Conservation (phyloP, 169 alveolate species). For the Fabrea salina region DNA sequence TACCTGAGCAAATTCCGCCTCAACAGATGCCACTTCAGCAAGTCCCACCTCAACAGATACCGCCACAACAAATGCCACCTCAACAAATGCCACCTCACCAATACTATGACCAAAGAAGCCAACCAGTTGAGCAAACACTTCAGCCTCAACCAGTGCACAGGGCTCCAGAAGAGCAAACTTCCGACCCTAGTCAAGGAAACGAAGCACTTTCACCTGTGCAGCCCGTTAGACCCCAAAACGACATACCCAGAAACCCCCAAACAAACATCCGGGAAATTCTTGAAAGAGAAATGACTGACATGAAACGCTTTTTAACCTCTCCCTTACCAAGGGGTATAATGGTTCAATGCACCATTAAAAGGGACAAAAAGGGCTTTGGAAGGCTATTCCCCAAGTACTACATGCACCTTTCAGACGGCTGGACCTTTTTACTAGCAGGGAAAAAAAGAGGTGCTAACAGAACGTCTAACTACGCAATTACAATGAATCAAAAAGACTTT, state of each 20-base stretch:
- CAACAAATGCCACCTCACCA: not conserved
- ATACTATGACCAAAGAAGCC: not conserved
- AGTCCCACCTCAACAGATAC: not conserved
- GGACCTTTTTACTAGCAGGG: constrained; percentile 63
- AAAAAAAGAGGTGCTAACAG: constrained; percentile 63
- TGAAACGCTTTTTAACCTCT: constrained; percentile 36
- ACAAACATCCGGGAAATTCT: not conserved
- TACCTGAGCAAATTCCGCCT: not conserved
- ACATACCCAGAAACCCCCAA: not conserved
- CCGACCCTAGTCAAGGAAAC: not conserved
- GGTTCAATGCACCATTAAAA: constrained; percentile 42
- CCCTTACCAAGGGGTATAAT: constrained; percentile 39
- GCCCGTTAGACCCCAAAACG: not conserved
- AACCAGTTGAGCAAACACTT: not conserved
- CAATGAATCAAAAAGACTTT: constrained; percentile 56
- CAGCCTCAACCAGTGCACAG: not conserved
- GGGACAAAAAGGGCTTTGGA: constrained; percentile 64
- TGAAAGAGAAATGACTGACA: constrained; percentile 23
- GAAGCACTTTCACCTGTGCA: too few relatives aligned
- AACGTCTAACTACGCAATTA: constrained; percentile 67
- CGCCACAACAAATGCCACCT: not conserved
- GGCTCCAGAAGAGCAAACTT: not conserved
- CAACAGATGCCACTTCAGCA: not conserved
- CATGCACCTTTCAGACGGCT: constrained; percentile 61
- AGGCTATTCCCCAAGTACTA: constrained; percentile 70